These are phyloP conservation scores for Coccomyxa subellipsoidea DNA, from an alignment of 163 green algal species.

Conservation along the genomic window DNA sequence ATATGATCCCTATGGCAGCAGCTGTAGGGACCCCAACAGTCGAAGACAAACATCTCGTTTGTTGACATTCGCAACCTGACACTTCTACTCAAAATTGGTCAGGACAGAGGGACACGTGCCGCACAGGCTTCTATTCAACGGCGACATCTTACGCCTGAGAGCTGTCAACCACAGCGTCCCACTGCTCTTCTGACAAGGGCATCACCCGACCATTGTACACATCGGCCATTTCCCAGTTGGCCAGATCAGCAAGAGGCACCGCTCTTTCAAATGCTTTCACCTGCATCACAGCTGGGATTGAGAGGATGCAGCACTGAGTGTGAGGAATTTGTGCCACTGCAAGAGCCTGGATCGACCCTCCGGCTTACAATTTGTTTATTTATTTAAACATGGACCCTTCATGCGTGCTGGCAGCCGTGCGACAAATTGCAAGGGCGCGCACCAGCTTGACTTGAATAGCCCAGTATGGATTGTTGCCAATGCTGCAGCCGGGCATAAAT, in stretches of 20 bases:
- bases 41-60: no score
- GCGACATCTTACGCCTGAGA: no score
- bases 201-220: background rate
- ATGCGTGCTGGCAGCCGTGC: no score
- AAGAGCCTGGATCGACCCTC: background rate
- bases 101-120: no score
- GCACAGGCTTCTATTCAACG: no score
- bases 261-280: background rate
- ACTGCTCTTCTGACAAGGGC: background rate
- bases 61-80: no score
- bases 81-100: no score
- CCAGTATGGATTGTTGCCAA: background rate
- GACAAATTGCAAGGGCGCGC: no score
- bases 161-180: background rate
- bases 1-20: no score
- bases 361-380: background rate
- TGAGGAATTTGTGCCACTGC: no score
- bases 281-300: background rate
- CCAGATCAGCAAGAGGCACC: background rate
- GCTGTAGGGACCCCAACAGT: no score
- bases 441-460: background rate
- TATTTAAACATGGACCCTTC: background rate
- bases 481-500: background rate
- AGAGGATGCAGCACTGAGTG: background rate
- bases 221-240: background rate